Conservation (phyloP, 345 rosid species). For the Erysimum cheiranthoides region DNA sequence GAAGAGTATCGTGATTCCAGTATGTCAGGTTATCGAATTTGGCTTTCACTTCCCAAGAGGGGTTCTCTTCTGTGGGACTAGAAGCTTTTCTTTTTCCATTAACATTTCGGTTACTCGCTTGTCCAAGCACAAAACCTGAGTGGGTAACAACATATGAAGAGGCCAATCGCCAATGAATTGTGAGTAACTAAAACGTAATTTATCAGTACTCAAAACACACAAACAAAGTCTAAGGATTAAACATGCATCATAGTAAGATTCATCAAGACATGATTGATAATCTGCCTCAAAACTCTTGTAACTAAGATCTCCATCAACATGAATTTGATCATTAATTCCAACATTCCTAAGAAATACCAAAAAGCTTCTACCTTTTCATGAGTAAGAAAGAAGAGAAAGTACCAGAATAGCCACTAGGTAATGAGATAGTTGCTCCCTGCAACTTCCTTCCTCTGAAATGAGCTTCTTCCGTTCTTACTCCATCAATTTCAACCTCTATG, state of each 20-base stretch:
- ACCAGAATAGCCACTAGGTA: constrained; percentile 82
- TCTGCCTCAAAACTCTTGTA: neutral
- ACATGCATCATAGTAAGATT: neutral
- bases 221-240: too few species aligned
- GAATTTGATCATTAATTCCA: neutral
- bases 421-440: constrained; percentile 67
- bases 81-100: constrained; percentile 58
- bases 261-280: neutral
- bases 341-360: neutral
- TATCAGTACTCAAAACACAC: too few species aligned
- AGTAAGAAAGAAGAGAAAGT: constrained; percentile 12
- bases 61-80: constrained; percentile 45
- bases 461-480: constrained; percentile 68
- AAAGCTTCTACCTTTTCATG: neutral
- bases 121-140: constrained; percentile 79
- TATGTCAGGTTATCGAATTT: constrained; percentile 72
- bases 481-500: constrained; percentile 67
- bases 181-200: constrained; percentile 5
- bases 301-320: neutral
- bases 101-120: constrained; percentile 48
- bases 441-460: constrained; percentile 88
- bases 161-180: neutral
- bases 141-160: constrained; percentile 32
- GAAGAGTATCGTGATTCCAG: constrained; percentile 87
- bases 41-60: constrained; percentile 76